Evolutionary conservation across 2,329 filamentous ascomycete genomes (phyloP).

Genomic region (Dryadomyces quercivorus): DNA sequence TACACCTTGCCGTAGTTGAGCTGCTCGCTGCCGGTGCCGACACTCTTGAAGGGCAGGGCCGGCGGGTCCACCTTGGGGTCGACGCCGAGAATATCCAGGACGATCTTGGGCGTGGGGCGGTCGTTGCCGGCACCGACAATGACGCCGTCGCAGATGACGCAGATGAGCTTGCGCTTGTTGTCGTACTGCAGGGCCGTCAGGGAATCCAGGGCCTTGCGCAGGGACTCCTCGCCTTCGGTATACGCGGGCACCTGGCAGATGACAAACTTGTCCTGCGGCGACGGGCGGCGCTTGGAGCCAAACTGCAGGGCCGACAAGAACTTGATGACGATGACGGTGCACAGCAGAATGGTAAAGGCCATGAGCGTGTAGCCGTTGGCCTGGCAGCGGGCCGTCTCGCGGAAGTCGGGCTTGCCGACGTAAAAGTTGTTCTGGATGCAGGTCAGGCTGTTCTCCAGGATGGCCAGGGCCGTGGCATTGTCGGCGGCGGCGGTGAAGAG

Average conservation of each 20-base stretch:
- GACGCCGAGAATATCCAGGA: slow-evolving; percentile 91
- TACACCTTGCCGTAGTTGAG: slow-evolving; percentile 99
- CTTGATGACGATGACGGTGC: slow-evolving; percentile 68
- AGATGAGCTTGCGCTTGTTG: slow-evolving; percentile 95
- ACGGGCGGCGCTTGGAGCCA: slow-evolving; percentile 77
- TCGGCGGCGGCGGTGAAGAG: slow-evolving; percentile 38
- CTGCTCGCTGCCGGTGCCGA: slow-evolving; percentile 79
- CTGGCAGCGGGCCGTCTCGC: slow-evolving; percentile 60
- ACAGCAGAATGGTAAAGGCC: slow-evolving; percentile 75
- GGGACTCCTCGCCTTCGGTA: slow-evolving; percentile 91
- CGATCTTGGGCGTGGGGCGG: slow-evolving; percentile 91
- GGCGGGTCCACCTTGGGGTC: slow-evolving; percentile 95
- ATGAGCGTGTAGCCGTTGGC: slow-evolving; percentile 87
- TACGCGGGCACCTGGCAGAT: slow-evolving; percentile 98
- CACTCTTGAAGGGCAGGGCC: slow-evolving; percentile 84
- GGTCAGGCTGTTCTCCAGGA: slow-evolving; percentile 54
- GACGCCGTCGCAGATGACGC: slow-evolving; percentile 92
- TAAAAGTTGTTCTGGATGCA: slow-evolving; percentile 81
- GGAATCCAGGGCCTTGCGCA: slow-evolving; percentile 87
- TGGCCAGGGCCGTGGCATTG: slow-evolving; percentile 37
- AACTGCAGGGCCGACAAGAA: slow-evolving; percentile 91
- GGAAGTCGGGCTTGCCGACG: slow-evolving; percentile 74
- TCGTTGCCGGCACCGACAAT: slow-evolving; percentile 95
- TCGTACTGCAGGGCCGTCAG: slow-evolving; percentile 91
- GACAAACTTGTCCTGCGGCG: slow-evolving; percentile 94